Evolutionary conservation across 2,329 filamentous ascomycete genomes (phyloP).

Genomic region (Drechslerella coelobrocha): DNA sequence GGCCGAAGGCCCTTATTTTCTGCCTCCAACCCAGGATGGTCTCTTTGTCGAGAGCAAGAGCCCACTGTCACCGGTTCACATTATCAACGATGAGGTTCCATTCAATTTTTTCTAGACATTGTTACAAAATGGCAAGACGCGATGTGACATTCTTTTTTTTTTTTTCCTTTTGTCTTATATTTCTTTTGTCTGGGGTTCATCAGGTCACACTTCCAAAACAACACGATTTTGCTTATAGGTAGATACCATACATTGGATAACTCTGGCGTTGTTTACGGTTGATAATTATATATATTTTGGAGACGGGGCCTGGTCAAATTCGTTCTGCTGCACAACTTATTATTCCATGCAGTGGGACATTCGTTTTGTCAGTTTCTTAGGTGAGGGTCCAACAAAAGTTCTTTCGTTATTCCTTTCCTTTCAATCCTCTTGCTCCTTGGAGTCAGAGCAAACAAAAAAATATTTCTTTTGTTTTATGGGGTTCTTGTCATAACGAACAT

Average conservation of each 20-base stretch:
- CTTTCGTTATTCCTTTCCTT: not conserved
- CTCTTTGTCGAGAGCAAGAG: slow-evolving; percentile 35
- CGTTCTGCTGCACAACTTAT: too few relatives aligned
- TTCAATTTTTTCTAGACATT: slow-evolving; percentile 46
- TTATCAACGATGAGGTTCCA: slow-evolving; percentile 40
- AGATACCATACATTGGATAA: slow-evolving; percentile 1
- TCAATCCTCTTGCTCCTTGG: not conserved
- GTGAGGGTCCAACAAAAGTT: slow-evolving; percentile 5
- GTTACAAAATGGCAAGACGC: not conserved
- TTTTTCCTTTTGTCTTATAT: slow-evolving; percentile 6
- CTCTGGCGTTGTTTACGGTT: not conserved
- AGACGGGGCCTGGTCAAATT: not conserved
- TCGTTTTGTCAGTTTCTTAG: not conserved
- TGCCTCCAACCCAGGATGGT: slow-evolving; percentile 34
- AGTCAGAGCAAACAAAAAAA: not conserved
- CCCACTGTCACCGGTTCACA: slow-evolving; percentile 30
- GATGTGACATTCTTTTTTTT: not conserved
- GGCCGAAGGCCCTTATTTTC: slow-evolving; percentile 40
- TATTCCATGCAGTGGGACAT: too few relatives aligned
- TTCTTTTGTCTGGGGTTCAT: slow-evolving; percentile 23
- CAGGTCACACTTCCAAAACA: not conserved
- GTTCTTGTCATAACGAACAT: not conserved
- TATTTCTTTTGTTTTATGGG: not conserved
- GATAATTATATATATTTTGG: not conserved
- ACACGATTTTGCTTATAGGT: slow-evolving; percentile 5